Conservation (phyloP, 331 rosid species). For the Dryas integrifolia region DNA sequence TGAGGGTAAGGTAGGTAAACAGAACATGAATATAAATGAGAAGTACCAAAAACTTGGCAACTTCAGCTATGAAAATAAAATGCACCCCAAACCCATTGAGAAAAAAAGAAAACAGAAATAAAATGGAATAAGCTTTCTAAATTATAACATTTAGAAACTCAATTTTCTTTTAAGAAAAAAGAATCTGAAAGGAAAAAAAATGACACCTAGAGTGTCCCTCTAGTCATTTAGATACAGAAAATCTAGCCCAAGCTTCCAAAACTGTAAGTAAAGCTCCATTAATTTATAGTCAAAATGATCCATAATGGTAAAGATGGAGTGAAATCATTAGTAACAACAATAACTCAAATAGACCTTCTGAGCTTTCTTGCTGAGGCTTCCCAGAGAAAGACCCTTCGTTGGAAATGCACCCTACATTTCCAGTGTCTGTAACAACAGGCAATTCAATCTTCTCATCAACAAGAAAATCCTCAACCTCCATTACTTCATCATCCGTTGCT, state of each 20-base stretch:
- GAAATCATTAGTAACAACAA: conserved; percentile 4
- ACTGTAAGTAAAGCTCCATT: background rate
- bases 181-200: conserved; percentile 5
- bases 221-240: conserved; percentile 11
- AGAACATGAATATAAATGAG: conserved; percentile 5
- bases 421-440: conserved; percentile 53
- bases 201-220: background rate
- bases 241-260: background rate
- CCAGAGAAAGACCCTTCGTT: conserved; percentile 56
- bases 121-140: conserved; percentile 9
- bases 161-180: background rate
- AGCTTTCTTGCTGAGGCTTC: conserved; percentile 66
- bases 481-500: conserved; percentile 94
- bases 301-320: background rate
- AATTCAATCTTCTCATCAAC: conserved; percentile 68
- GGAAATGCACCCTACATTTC: conserved; percentile 54
- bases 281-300: conserved; percentile 15
- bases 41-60: background rate
- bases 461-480: conserved; percentile 85
- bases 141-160: background rate
- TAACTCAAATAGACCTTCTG: conserved; percentile 57
- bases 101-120: background rate
- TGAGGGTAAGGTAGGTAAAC: background rate
- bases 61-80: background rate
- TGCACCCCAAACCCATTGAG: conserved; percentile 13